Conservation (phyloP, 371 early-diverging fungal species). For the Apophysomyces trapeziformis region DNA sequence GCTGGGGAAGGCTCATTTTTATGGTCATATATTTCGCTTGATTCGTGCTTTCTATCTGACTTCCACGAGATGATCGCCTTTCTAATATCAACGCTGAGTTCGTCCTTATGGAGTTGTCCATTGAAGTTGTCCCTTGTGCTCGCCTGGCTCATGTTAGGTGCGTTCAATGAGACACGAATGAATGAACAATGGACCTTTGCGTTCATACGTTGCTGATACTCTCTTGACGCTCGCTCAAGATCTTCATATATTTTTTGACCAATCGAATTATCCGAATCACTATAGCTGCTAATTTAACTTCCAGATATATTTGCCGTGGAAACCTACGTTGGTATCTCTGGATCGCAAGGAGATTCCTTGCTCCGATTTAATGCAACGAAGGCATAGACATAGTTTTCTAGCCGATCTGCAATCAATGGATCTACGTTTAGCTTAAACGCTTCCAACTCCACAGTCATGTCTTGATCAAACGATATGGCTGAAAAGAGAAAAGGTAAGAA, state of each 20-base stretch:
- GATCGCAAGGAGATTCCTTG: background rate
- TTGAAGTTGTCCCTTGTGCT: constrained; percentile 41
- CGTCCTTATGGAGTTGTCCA: constrained; percentile 34
- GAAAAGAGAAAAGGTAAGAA: background rate
- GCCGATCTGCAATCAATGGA: constrained; percentile 48
- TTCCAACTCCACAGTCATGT: constrained; percentile 52
- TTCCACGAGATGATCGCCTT: constrained; percentile 26
- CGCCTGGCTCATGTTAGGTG: constrained; percentile 52
- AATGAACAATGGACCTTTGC: constrained; percentile 36
- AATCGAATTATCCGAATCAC: constrained; percentile 16
- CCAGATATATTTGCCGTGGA: too few relatives aligned
- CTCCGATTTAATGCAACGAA: background rate
- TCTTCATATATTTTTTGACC: constrained; percentile 32
- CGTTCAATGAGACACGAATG: constrained; percentile 44
- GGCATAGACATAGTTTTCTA: constrained; percentile 51
- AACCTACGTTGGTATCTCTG: background rate
- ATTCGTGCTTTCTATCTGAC: constrained; percentile 9
- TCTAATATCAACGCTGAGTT: constrained; percentile 46
- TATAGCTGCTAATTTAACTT: background rate
- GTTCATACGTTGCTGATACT: constrained; percentile 22
- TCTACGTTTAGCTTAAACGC: constrained; percentile 57
- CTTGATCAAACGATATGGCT: constrained; percentile 38
- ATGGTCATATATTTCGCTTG: constrained; percentile 5
- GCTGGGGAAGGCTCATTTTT: constrained; percentile 5
- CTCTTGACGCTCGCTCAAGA: constrained; percentile 20